phyloP scores from a whole-genome alignment of 2,329 filamentous ascomycete species.

The Dactylellina parvicollis region DNA sequence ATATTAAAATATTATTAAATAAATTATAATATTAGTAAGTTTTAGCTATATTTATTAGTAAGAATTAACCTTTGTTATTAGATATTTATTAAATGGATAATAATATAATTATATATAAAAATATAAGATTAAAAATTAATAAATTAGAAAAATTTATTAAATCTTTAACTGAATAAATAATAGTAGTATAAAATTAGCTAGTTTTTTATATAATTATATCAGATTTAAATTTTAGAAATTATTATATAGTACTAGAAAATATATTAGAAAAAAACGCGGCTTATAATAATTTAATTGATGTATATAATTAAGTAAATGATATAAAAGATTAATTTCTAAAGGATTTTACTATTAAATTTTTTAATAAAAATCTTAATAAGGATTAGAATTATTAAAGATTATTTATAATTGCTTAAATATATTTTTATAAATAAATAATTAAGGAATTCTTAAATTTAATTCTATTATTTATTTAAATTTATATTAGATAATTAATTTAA shows the following conservation, averaged over 20 bases:
- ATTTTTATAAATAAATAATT: conserved; percentile 2
- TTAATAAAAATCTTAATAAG: conserved; percentile 2
- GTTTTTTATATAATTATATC: no score
- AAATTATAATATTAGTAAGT: not conserved
- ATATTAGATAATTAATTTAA: not conserved
- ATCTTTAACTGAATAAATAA: conserved; percentile 3
- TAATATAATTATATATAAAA: not conserved
- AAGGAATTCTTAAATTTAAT: not conserved
- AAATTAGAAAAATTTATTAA: conserved; percentile 12
- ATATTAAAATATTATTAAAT: not conserved
- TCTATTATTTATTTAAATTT: not conserved
- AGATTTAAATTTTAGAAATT: no score
- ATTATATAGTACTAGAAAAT: not conserved
- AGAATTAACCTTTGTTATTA: not conserved
- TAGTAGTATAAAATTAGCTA: not conserved
- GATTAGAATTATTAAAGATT: conserved; percentile 2
- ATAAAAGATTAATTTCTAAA: conserved; percentile 2
- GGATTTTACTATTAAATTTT: not conserved
- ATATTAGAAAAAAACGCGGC: not conserved
- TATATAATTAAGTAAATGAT: not conserved
- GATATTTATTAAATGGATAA: conserved; percentile 1
- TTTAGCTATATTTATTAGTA: not conserved
- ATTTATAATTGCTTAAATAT: not conserved
- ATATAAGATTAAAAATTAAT: conserved; percentile 14
- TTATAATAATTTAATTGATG: conserved; percentile 9